phyloP scores from a whole-genome alignment of 108 stramenopile species.

The Skeletonema tropicum region DNA sequence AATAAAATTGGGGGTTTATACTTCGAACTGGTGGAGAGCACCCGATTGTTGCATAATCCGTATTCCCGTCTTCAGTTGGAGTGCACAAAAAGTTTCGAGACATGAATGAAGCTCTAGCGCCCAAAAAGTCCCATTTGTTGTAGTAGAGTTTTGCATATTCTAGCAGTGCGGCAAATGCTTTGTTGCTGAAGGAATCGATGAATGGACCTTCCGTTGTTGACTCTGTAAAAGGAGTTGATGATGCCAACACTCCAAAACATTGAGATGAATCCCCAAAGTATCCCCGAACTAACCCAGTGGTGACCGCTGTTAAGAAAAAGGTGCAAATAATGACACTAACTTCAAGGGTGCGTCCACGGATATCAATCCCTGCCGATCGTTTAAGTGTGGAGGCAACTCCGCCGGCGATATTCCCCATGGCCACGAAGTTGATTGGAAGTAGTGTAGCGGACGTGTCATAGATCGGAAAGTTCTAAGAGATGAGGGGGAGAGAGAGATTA shows the following conservation, averaged over 20 bases:
- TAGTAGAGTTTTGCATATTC: conserved; percentile 51
- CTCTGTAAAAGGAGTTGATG: not conserved
- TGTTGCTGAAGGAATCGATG: not conserved
- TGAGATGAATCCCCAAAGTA: conserved; percentile 71
- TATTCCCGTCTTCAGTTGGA: conserved; percentile 33
- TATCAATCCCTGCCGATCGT: conserved; percentile 66
- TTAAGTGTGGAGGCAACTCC: conserved; percentile 73
- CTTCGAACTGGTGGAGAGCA: conserved; percentile 72
- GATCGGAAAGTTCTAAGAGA: conserved; percentile 64
- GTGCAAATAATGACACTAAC: conserved; percentile 65
- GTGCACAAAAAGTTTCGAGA: conserved; percentile 20
- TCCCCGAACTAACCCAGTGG: conserved; percentile 75
- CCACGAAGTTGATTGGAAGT: conserved; percentile 68
- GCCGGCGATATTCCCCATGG: conserved; percentile 80
- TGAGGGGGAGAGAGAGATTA: not conserved
- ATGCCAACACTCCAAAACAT: conserved; percentile 66
- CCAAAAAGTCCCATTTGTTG: conserved; percentile 47
- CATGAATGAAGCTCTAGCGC: conserved; percentile 32
- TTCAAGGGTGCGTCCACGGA: conserved; percentile 81
- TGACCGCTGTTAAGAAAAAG: conserved; percentile 59
- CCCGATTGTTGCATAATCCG: conserved; percentile 22
- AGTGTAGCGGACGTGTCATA: conserved; percentile 76
- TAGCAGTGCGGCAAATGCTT: not conserved
- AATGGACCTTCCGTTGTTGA: not conserved
- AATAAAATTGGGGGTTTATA: conserved; percentile 70